Conservation (phyloP, 257 asterid species). For the Solanum okadae region DNA sequence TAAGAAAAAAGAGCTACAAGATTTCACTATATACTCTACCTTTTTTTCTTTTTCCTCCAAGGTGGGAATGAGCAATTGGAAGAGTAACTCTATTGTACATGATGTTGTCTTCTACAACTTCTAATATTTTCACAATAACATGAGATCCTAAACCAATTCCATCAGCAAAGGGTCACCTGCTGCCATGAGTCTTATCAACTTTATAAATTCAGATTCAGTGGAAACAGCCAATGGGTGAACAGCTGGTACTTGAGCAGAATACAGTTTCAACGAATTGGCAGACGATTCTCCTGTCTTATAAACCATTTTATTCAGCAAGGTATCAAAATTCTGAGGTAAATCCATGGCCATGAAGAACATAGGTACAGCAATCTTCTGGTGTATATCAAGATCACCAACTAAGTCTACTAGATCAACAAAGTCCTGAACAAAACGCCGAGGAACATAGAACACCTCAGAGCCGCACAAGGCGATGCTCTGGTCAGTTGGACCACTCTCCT, state of each 20-base stretch:
- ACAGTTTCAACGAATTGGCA: not conserved
- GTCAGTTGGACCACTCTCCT: conserved; percentile 27
- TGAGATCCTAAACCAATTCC: conserved; percentile 7
- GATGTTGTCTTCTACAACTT: not conserved
- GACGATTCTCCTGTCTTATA: not conserved
- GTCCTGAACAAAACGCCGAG: conserved; percentile 22
- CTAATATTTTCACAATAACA: not conserved
- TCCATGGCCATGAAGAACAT: conserved; percentile 46
- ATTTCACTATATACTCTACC: not conserved
- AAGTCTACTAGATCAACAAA: conserved; percentile 30
- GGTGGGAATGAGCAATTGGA: not conserved
- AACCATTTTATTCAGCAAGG: conserved; percentile 14
- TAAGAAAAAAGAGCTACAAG: not conserved
- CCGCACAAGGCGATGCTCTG: conserved; percentile 29
- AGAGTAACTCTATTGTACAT: not conserved
- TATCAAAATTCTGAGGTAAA: conserved; percentile 29
- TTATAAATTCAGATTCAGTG: conserved; percentile 6
- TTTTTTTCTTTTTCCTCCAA: not conserved
- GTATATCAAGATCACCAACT: conserved; percentile 34
- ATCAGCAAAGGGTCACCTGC: conserved; percentile 15
- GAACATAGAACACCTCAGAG: conserved; percentile 31
- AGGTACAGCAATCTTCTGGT: conserved; percentile 32
- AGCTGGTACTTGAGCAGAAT: conserved; percentile 17
- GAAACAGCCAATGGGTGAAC: conserved; percentile 12
- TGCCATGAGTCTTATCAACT: conserved; percentile 12